phyloP scores from a whole-genome alignment of 1,284 basidiomycete genomes.

The Leccinum solheimii region DNA sequence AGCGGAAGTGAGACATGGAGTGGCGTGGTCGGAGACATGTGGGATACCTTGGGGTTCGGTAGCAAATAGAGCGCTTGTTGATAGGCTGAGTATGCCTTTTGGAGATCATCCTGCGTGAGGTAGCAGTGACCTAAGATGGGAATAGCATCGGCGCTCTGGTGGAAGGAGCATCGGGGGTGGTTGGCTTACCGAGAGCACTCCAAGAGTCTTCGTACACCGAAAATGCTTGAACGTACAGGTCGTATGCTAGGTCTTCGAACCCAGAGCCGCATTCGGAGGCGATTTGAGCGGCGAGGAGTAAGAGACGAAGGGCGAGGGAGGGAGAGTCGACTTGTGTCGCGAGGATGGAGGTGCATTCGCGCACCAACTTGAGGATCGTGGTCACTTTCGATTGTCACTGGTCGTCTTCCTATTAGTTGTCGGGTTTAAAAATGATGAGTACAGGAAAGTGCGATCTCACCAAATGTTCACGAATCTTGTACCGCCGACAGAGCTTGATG shows the following conservation, averaged over 20 bases:
- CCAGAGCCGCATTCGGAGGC: no score
- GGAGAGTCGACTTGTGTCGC: constrained; percentile 91
- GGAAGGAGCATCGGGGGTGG: constrained; percentile 19
- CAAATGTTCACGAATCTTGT: constrained; percentile 73
- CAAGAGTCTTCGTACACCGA: constrained; percentile 40
- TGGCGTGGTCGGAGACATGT: not conserved
- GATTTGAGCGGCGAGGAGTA: constrained; percentile 77
- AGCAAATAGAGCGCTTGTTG: constrained; percentile 97
- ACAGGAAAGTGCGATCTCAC: constrained; percentile 34
- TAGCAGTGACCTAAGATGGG: constrained; percentile 82
- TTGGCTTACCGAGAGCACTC: constrained; percentile 79
- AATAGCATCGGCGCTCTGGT: constrained; percentile 24
- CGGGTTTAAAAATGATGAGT: not conserved
- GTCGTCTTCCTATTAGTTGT: constrained; percentile 56
- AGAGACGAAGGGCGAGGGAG: constrained; percentile 84
- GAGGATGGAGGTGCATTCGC: constrained; percentile 88
- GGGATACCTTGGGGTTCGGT: constrained; percentile 84
- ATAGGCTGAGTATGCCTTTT: constrained; percentile 98
- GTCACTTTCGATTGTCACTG: constrained; percentile 53
- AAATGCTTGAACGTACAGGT: constrained; percentile 59
- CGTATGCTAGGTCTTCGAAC: constrained; percentile 92
- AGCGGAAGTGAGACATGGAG: constrained; percentile 20
- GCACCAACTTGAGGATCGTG: constrained; percentile 87
- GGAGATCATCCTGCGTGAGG: constrained; percentile 98
- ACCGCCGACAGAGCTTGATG: constrained; percentile 67